phyloP scores from a whole-genome alignment of 345 rosid genomes.

The Rhodomyrtus tomentosa region DNA sequence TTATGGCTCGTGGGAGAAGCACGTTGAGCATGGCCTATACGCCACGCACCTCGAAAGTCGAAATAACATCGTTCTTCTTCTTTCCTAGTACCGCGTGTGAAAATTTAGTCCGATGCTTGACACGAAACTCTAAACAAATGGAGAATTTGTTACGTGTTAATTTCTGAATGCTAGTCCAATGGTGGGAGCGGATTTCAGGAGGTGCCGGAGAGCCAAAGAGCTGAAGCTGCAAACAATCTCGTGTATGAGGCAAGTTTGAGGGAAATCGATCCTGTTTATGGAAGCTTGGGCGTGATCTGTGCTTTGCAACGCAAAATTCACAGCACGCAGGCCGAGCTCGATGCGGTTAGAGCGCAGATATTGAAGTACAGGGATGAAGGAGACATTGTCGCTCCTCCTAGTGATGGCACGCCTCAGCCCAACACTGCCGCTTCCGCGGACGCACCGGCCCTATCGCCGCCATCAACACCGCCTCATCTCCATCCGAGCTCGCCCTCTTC shows the following conservation, averaged over 20 bases:
- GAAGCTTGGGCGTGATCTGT: slow-evolving; percentile 91
- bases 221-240: slow-evolving; percentile 74
- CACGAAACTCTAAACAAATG: background rate
- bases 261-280: slow-evolving; percentile 79
- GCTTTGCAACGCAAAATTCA: slow-evolving; percentile 69
- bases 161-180: background rate
- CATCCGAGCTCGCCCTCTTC: slow-evolving; percentile 6
- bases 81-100: background rate
- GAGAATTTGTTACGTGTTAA: background rate
- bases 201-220: slow-evolving; percentile 65
- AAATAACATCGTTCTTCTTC: background rate
- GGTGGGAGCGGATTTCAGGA: slow-evolving; percentile 21
- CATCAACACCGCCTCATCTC: slow-evolving; percentile 6
- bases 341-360: slow-evolving; percentile 53
- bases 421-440: slow-evolving; percentile 21
- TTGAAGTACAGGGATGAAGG: slow-evolving; percentile 54
- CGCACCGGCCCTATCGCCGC: slow-evolving; percentile 1
- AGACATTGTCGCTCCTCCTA: slow-evolving; percentile 35
- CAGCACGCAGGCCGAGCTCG: slow-evolving; percentile 54
- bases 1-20: background rate
- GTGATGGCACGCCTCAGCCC: slow-evolving; percentile 25
- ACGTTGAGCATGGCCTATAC: background rate
- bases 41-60: background rate
- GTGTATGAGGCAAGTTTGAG: slow-evolving; percentile 83
- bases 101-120: background rate